Evolutionary conservation across 1,139 yeast species (phyloP).

Genomic region (Geotrichum armillariae): DNA sequence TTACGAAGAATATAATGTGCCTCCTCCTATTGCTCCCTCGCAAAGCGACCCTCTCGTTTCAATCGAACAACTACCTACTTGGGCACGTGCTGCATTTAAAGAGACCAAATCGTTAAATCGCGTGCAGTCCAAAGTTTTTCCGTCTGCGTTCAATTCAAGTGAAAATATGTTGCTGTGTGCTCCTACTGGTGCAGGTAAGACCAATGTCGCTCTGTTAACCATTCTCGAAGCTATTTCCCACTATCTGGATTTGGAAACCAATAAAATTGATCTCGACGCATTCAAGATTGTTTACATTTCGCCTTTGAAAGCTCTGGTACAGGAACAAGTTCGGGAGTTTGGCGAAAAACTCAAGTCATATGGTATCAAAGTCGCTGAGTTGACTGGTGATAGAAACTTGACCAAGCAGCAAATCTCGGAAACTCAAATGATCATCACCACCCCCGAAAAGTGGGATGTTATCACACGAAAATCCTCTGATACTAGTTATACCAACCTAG

Average conservation of each 20-base stretch:
- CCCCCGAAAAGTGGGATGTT: conserved; percentile 98
- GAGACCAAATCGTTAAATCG: conserved; percentile 68
- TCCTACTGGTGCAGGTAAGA: conserved; percentile 98
- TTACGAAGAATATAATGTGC: conserved; percentile 87
- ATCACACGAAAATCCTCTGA: conserved; percentile 80
- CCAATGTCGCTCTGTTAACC: conserved; percentile 89
- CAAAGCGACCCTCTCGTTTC: conserved; percentile 53
- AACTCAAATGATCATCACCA: conserved; percentile 85
- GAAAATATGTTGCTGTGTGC: conserved; percentile 84
- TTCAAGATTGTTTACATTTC: conserved; percentile 90
- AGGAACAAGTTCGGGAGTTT: conserved; percentile 90
- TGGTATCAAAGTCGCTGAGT: conserved; percentile 77
- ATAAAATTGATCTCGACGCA: conserved; percentile 51
- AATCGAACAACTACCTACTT: conserved; percentile 66
- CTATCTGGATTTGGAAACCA: conserved; percentile 49
- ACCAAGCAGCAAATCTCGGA: conserved; percentile 74
- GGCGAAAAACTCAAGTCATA: conserved; percentile 64
- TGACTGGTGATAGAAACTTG: conserved; percentile 87
- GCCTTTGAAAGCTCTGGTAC: conserved; percentile 91
- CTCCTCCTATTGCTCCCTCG: conserved; percentile 59
- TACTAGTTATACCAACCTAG: conserved; percentile 59
- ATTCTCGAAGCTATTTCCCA: conserved; percentile 63
- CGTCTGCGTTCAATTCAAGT: conserved; percentile 70
- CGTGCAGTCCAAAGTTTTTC: conserved; percentile 81
- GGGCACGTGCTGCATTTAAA: conserved; percentile 75